Conservation (phyloP, 495 filamentous ascomycete species). For the Trypethelium eluteriae region DNA sequence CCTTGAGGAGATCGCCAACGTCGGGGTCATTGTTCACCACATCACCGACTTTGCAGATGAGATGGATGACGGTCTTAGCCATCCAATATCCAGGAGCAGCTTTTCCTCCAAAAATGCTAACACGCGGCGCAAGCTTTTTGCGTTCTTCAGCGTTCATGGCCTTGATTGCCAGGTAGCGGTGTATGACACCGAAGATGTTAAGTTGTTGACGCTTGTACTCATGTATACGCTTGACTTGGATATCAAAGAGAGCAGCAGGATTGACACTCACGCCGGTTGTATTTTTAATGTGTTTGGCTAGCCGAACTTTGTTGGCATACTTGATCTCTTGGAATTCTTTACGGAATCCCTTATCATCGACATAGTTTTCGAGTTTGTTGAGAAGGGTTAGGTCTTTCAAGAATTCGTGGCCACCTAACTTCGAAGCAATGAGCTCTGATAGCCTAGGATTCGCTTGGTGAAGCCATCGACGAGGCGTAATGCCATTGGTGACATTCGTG, state of each 20-base stretch:
- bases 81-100: slow-evolving; percentile 99
- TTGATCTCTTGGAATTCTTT: slow-evolving; percentile 91
- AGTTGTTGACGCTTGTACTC: slow-evolving; percentile 99
- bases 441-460: slow-evolving; percentile 94
- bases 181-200: slow-evolving; percentile 97
- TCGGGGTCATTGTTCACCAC: slow-evolving; percentile 89
- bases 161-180: slow-evolving; percentile 88
- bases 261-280: slow-evolving; percentile 73
- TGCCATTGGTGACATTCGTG: slow-evolving; percentile 96
- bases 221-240: slow-evolving; percentile 98
- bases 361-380: slow-evolving; percentile 69
- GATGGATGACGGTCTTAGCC: slow-evolving; percentile 97
- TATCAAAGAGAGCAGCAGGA: slow-evolving; percentile 82
- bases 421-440: slow-evolving; percentile 84
- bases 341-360: slow-evolving; percentile 81
- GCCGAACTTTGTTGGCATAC: slow-evolving; percentile 65
- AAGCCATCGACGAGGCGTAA: slow-evolving; percentile 91
- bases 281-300: slow-evolving; percentile 82
- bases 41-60: slow-evolving; percentile 85
- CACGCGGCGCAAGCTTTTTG: slow-evolving; percentile 83
- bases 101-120: slow-evolving; percentile 96
- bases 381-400: slow-evolving; percentile 80
- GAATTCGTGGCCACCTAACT: slow-evolving; percentile 73
- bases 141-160: slow-evolving; percentile 71
- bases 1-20: slow-evolving; percentile 89